Base-by-base conservation (phyloP, 2,329 filamentous ascomycete genomes). In the Cytospora mali region DNA sequence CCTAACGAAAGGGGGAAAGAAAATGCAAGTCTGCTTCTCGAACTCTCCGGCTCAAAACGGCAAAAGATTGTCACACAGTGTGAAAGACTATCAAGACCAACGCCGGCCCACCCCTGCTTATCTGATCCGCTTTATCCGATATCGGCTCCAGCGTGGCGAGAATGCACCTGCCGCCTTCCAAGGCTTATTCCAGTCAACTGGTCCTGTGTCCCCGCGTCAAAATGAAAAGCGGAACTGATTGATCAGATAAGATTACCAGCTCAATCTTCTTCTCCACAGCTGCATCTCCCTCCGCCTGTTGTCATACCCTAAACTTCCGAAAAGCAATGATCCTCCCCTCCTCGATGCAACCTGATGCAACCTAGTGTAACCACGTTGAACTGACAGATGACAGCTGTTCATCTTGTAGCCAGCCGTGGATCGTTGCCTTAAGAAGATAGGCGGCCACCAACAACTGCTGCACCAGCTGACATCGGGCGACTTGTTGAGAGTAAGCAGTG, bases 181-280 rank as follows among this genome's bases (percentile, higher is more conserved):
- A 48, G n/a, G 18, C 9, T 27, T 16, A 3, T 11, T n/a, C 13
- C 27, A 31, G 25, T 18, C 23, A 2, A 2, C n/a, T 53, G 28
- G 57, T 29, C 10, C 48, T 49, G 48, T 42, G n/a, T 25, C 6
- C 18, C 53, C 9, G 23, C 21, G 21, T 18, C n/a, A 7, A 21
- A 23, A 42, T 42, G 46, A 18, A 27, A 51, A 16, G 16, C 18
- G 48, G 57, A 21, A 27, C 57, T 61, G 62, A 64, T 64, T 51
- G 62, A 64, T 64, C 62, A 61, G 62, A 64, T 64, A 64, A 64
- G 62, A 64, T 64, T 61, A 56, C 14, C 16, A 57, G 25, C 59
- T 25, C 21, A 39, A 23, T 23, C 25, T 50, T 51, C 49, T 46
- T 59, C 46, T 60, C 49, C 49, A 52, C 39, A 46, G 18, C 35